Conservation (phyloP, 169 alveolate species). For the Fabrea salina region DNA sequence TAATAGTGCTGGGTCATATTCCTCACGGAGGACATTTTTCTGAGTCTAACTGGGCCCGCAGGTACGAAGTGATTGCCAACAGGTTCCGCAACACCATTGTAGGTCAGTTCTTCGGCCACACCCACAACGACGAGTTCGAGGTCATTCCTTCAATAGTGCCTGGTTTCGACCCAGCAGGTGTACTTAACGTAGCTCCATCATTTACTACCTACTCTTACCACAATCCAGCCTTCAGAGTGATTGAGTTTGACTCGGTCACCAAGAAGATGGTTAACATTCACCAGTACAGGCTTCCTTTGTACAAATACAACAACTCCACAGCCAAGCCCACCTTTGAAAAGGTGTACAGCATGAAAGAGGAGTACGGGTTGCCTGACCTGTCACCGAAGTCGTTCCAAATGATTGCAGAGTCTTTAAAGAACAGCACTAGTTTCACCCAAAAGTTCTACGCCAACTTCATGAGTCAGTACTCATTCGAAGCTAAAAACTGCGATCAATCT, state of each 20-base stretch:
- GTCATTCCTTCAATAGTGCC: background rate
- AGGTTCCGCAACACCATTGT: background rate
- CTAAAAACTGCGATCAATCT: background rate
- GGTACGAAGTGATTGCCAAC: background rate
- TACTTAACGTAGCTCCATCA: background rate
- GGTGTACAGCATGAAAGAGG: background rate
- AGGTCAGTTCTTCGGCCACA: conserved; percentile 21
- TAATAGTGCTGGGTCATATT: conserved; percentile 1
- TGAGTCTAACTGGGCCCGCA: background rate
- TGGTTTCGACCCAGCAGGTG: conserved; percentile 21
- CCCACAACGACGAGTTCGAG: conserved; percentile 28
- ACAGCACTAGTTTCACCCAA: background rate
- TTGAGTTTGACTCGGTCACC: conserved; percentile 52
- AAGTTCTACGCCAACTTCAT: background rate
- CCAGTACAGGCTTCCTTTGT: conserved; percentile 4
- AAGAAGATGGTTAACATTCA: background rate
- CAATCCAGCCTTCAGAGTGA: conserved; percentile 65
- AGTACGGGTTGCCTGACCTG: background rate
- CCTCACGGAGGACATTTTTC: background rate
- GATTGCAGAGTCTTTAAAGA: background rate
- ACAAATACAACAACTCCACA: background rate
- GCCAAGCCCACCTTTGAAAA: background rate
- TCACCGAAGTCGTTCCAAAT: background rate
- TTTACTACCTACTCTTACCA: background rate
- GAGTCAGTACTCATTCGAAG: background rate